Evolutionary conservation across 768 basidiomycete species (phyloP).

Genomic region (Favolaschia claudopus): DNA sequence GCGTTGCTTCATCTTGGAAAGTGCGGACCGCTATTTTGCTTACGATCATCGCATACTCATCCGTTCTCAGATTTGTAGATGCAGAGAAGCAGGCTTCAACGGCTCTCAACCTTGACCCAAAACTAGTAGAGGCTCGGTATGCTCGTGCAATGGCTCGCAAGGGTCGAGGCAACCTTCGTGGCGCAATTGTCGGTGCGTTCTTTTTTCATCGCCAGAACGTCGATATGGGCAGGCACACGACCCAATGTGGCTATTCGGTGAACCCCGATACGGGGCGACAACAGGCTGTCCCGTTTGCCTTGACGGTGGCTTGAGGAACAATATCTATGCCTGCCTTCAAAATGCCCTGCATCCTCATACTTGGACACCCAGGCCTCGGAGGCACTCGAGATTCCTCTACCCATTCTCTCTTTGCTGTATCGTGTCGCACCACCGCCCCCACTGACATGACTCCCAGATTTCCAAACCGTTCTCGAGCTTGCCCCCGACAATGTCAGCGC

Average conservation of each 20-base stretch:
- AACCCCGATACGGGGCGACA: background rate
- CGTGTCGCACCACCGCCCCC: too few species aligned
- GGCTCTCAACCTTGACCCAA: constrained; percentile 25
- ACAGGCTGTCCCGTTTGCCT: too few species aligned
- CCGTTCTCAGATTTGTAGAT: constrained; percentile 14
- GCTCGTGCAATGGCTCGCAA: constrained; percentile 27
- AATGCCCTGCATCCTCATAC: too few species aligned
- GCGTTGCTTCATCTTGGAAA: constrained; percentile 25
- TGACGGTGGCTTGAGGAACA: too few species aligned
- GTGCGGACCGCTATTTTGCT: constrained; percentile 2
- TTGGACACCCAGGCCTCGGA: too few species aligned
- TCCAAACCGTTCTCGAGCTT: constrained; percentile 19
- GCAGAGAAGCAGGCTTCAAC: constrained; percentile 15
- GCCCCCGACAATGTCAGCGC: constrained; percentile 18
- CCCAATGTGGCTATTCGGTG: background rate
- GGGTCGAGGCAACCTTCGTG: constrained; percentile 7
- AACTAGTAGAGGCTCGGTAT: constrained; percentile 26
- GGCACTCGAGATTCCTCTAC: too few species aligned
- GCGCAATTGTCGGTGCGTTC: constrained; percentile 20
- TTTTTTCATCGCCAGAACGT: too few species aligned
- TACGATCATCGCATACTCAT: background rate
- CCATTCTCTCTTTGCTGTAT: too few species aligned
- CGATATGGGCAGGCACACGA: too few species aligned
- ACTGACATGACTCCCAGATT: too few species aligned
- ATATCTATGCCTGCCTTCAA: too few species aligned